Base-by-base conservation (phyloP, 306 rosid species). In the Glycine tomentella region DNA sequence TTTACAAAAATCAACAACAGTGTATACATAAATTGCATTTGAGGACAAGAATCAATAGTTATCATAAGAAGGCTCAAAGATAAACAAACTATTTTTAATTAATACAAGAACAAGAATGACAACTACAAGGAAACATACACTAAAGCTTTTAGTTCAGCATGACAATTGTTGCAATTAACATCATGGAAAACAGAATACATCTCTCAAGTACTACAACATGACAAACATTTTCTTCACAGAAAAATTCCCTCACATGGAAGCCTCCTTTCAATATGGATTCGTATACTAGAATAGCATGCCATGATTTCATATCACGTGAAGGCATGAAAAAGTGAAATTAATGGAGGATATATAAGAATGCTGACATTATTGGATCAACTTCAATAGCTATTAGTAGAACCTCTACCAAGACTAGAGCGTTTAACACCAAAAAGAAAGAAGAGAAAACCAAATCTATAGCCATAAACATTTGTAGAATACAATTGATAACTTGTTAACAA, bases 1-100 rank as follows among this genome's bases (percentile, higher is more conserved):
- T 20, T 20, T 20, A 20, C 20, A 20, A 20, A 20, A 20, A 20
- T 20, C 20, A 50, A 96, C 99, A 72, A 98, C 99, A 48, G 91
- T 93, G 80, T 96, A 96, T 46, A 96, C 98, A 46, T 97, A 92
- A 58, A 89, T 98, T 96, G 99, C 85, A 69, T 64, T 68, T 68
- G 51, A 53, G 76, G 76, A 82, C 49, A 72, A 12, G 76, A 42
- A 81, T 69, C 84, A 63, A 71, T 13, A 6, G 20, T 73, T 73
- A 46, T 25, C 69, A 36, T 66, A 25, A 61, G 20, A 75, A 16
- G 64, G 51, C 49, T 50, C 62, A 40, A 49, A 69, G 49, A 38
- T 48, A 40, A 46, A 65, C 67, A 69, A 80, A 36, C 53, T 64
- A 7, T 55, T n/a, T 15, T 56, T 12, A 5, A 13, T 48, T 8